Evolutionary conservation across 345 rosid species (phyloP).

Genomic region (Jatropha curcas): DNA sequence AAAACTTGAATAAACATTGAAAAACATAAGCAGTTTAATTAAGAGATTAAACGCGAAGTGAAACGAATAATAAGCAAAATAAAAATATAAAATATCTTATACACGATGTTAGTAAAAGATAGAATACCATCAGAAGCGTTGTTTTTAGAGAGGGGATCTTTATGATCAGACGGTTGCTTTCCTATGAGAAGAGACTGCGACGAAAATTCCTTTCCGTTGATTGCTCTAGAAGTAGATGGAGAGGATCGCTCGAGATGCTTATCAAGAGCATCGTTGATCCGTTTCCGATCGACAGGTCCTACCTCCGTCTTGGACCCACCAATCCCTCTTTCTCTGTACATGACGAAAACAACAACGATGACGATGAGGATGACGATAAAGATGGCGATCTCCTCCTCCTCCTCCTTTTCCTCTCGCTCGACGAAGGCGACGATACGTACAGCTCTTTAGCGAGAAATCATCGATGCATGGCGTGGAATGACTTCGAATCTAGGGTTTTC

Average conservation of each 20-base stretch:
- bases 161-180: slow-evolving; percentile 55
- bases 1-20: background rate
- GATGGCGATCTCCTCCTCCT: background rate
- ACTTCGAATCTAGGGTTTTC: background rate
- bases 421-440: background rate
- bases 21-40: background rate
- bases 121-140: slow-evolving; percentile 65
- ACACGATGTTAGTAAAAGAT: background rate
- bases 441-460: background rate
- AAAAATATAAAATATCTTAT: background rate
- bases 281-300: slow-evolving; percentile 67
- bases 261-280: slow-evolving; percentile 71
- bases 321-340: slow-evolving; percentile 55
- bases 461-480: background rate
- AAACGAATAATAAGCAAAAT: background rate
- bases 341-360: no score
- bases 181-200: slow-evolving; percentile 44
- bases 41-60: background rate
- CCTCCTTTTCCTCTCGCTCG: background rate
- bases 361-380: no score
- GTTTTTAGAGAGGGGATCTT: slow-evolving; percentile 59
- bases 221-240: slow-evolving; percentile 63
- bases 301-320: slow-evolving; percentile 67
- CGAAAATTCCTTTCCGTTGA: slow-evolving; percentile 66
- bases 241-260: slow-evolving; percentile 76